A percentile compares a stretch with the other conserved stretches of the same genome.
phyloP scores from a whole-genome alignment of 495 filamentous ascomycete species.

The Xylaria acuta region DNA sequence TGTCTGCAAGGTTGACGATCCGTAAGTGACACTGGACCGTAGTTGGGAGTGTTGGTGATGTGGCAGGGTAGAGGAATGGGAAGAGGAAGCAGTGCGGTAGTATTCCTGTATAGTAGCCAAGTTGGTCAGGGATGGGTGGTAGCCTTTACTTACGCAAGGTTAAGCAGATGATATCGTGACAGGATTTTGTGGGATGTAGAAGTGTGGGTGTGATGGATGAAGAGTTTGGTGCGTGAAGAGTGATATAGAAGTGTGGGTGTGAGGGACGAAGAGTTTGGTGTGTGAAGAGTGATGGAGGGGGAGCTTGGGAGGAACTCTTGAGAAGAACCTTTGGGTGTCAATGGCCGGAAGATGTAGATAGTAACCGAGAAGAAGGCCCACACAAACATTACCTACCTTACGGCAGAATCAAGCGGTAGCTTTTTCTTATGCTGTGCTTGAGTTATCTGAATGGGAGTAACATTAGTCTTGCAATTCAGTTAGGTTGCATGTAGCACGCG shows the following conservation, averaged over 20 bases:
- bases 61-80: neutral
- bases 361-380: neutral
- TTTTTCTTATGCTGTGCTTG: neutral
- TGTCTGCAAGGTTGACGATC: slow-evolving; percentile 4
- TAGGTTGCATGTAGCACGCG: neutral
- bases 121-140: neutral
- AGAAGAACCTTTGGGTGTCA: neutral
- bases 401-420: neutral
- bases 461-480: neutral
- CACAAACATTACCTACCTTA: neutral
- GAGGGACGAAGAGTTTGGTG: neutral
- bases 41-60: neutral
- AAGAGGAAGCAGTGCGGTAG: neutral
- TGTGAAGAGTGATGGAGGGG: neutral
- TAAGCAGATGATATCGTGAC: neutral
- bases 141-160: neutral
- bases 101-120: neutral
- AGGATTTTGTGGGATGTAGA: neutral
- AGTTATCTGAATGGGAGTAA: neutral
- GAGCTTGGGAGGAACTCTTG: neutral
- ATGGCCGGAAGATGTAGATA: neutral
- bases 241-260: neutral
- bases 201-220: neutral
- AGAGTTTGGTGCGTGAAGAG: neutral
- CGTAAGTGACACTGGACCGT: neutral